These are phyloP conservation scores for Vanilla planifolia DNA, from an alignment of 106 monocot genomes.

Conservation along the genomic window DNA sequence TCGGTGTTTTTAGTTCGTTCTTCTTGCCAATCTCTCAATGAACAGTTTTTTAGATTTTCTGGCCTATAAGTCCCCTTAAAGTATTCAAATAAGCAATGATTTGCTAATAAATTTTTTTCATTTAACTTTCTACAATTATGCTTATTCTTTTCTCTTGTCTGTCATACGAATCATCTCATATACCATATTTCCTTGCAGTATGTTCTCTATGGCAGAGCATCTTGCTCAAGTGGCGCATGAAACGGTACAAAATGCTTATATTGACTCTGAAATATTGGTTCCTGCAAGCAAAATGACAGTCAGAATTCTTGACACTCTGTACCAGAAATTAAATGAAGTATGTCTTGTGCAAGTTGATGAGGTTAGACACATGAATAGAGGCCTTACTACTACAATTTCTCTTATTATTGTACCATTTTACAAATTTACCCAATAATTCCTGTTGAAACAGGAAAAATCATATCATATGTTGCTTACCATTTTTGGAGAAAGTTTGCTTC, in stretches of 20 bases:
- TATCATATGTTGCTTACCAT: conserved; percentile 81
- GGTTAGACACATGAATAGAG: conserved; percentile 46
- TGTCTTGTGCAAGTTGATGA: conserved; percentile 84
- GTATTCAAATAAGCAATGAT: not conserved
- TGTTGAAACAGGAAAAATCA: conserved; percentile 52
- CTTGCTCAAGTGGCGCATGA: conserved; percentile 57
- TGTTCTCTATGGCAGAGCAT: conserved; percentile 74
- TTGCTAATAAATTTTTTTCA: not conserved
- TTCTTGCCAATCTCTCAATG: too few relatives aligned
- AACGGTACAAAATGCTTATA: conserved; percentile 49
- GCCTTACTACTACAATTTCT: conserved; percentile 4
- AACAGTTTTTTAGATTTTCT: conserved; percentile 1
- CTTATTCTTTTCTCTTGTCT: not conserved
- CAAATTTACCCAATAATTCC: conserved; percentile 8
- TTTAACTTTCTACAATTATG: not conserved
- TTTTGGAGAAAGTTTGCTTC: conserved; percentile 61
- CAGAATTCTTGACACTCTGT: conserved; percentile 75
- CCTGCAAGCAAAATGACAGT: conserved; percentile 49
- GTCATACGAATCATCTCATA: conserved; percentile 5
- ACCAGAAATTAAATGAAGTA: conserved; percentile 58
- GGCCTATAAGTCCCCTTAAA: not conserved
- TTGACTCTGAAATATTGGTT: conserved; percentile 26
- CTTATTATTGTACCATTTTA: conserved; percentile 6
- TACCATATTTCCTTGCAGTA: conserved; percentile 31
- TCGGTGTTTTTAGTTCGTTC: too few relatives aligned